Conservation (phyloP, 768 basidiomycete genomes). For the Kwoniella pini region DNA sequence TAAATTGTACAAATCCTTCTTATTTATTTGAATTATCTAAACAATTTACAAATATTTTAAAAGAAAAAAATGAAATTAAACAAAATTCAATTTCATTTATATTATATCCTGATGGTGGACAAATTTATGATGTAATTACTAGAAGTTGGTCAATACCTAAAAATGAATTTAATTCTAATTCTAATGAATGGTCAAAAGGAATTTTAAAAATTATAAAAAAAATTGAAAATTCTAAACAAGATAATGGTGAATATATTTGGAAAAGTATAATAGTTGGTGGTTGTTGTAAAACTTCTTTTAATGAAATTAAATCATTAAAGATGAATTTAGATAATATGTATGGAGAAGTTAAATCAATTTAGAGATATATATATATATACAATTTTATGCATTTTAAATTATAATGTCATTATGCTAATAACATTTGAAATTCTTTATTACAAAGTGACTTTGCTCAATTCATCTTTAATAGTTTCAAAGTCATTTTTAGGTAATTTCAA, state of each 20-base stretch:
- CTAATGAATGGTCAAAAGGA: constrained; percentile 2
- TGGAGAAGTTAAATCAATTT: no score
- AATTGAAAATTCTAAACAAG: constrained; percentile 41
- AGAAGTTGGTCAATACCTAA: constrained; percentile 57
- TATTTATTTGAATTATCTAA: constrained; percentile 57
- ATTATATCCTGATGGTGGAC: constrained; percentile 72
- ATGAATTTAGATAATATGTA: constrained; percentile 22
- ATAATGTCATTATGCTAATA: no score
- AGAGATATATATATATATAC: no score
- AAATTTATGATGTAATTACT: constrained; percentile 60
- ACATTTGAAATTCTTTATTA: no score
- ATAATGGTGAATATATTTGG: constrained; percentile 56
- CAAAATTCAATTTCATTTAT: constrained; percentile 56
- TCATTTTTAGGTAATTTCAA: constrained; percentile 35
- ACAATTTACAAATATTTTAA: constrained; percentile 52
- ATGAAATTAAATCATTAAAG: constrained; percentile 58
- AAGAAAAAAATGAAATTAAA: neutral
- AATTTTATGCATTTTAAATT: no score
- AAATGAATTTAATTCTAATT: neutral
- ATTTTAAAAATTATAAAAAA: neutral
- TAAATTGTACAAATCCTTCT: constrained; percentile 69
- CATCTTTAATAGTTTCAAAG: constrained; percentile 12
- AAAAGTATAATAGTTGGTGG: constrained; percentile 66
- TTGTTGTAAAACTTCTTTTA: constrained; percentile 66
- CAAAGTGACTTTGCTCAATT: constrained; percentile 8